Conservation (phyloP, 2,329 filamentous ascomycete genomes). For the Colletotrichum eremochloae region DNA sequence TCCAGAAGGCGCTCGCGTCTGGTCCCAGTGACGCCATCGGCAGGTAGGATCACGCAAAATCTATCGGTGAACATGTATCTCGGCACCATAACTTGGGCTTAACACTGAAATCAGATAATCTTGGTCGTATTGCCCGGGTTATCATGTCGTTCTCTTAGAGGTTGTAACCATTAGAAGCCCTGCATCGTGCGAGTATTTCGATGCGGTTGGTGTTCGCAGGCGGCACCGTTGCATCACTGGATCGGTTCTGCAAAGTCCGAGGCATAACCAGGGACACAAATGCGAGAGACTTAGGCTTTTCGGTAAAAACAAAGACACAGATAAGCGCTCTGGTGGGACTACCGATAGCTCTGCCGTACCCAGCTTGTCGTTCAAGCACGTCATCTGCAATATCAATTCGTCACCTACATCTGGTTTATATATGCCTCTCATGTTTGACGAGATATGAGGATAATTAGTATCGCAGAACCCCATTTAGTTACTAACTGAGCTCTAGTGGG, state of each 20-base stretch:
- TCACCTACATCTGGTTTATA: background rate
- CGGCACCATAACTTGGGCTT: background rate
- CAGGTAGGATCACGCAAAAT: background rate
- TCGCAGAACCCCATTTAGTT: background rate
- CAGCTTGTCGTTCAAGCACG: slow-evolving; percentile 8
- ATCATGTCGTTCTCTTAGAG: background rate
- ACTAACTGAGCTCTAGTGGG: no score
- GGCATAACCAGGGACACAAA: background rate
- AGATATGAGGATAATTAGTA: no score
- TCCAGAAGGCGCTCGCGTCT: background rate
- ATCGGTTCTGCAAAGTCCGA: background rate
- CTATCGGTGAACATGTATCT: background rate
- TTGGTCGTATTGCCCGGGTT: no score
- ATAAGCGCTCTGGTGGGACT: slow-evolving; percentile 2
- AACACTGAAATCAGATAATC: no score
- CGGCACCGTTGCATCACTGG: background rate
- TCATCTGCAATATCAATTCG: slow-evolving; percentile 16
- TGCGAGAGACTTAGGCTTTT: background rate
- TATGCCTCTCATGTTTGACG: slow-evolving; percentile 1
- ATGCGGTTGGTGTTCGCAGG: background rate
- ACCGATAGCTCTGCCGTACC: background rate
- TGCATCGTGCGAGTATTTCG: background rate
- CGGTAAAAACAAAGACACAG: background rate
- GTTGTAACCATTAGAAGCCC: background rate
- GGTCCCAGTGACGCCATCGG: background rate